Evolutionary conservation across 1,139 yeast genomes (phyloP).

Genomic region (Insectozyma bohioensis): DNA sequence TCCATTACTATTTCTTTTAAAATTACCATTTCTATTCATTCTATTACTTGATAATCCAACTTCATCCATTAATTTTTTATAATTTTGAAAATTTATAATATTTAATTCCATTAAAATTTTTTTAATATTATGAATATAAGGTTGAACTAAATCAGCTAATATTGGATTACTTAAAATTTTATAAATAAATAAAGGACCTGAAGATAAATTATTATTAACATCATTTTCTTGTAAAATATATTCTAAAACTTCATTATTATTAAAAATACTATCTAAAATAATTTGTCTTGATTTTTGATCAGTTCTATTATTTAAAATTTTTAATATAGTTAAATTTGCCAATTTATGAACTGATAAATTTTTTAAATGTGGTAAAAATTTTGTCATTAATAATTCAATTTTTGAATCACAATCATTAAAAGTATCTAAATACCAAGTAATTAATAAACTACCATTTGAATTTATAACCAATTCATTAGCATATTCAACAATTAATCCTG

Average conservation of each 20-base stretch:
- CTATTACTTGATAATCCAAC: constrained; percentile 64
- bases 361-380: constrained; percentile 61
- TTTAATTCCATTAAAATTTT: constrained; percentile 58
- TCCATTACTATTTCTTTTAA: constrained; percentile 10
- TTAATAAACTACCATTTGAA: constrained; percentile 82
- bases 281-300: constrained; percentile 62
- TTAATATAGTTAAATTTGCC: constrained; percentile 80
- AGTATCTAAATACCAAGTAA: constrained; percentile 94
- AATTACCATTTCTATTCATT: constrained; percentile 27
- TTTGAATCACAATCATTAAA: constrained; percentile 60
- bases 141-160: constrained; percentile 25
- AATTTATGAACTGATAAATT: constrained; percentile 79
- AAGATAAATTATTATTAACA: constrained; percentile 33
- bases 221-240: constrained; percentile 18
- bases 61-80: constrained; percentile 88
- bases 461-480: constrained; percentile 81
- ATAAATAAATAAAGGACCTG: constrained; percentile 85
- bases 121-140: constrained; percentile 47
- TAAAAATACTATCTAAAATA: constrained; percentile 67
- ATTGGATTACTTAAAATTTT: constrained; percentile 71
- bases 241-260: constrained; percentile 36
- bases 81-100: constrained; percentile 62
- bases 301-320: constrained; percentile 68
- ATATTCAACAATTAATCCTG: constrained; percentile 76
- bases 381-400: constrained; percentile 41